Evolutionary conservation across 2,329 filamentous ascomycete species (phyloP).

Genomic region (Shiraia bambusicola): DNA sequence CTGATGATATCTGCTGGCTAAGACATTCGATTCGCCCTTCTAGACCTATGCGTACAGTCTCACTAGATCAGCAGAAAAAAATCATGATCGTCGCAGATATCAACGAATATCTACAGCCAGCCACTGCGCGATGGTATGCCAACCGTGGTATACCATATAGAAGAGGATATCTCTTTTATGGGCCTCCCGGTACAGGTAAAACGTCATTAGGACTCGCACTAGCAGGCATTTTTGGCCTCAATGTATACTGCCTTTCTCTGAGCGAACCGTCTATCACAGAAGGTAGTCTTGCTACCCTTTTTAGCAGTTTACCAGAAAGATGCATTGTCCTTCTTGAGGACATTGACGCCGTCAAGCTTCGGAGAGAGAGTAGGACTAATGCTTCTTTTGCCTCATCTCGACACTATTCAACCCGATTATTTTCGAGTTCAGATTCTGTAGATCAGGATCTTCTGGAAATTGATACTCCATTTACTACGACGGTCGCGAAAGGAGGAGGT

Average conservation of each 20-base stretch:
- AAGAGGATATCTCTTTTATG: conserved; percentile 78
- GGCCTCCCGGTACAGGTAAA: conserved; percentile 80
- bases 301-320: conserved; percentile 46
- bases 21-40: conserved; percentile 59
- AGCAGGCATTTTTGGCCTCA: conserved; percentile 51
- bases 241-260: conserved; percentile 50
- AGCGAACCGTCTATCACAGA: conserved; percentile 74
- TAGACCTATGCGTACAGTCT: conserved; percentile 72
- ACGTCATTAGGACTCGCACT: conserved; percentile 49
- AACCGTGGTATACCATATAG: conserved; percentile 84
- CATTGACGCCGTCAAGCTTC: conserved; percentile 51
- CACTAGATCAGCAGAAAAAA: conserved; percentile 69
- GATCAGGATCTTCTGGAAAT: too few relatives aligned
- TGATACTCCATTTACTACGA: too few relatives aligned
- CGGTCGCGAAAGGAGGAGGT: too few relatives aligned
- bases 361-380: conserved; percentile 35
- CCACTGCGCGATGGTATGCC: conserved; percentile 74
- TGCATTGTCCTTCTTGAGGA: conserved; percentile 52
- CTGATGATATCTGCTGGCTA: conserved; percentile 38
- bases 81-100: conserved; percentile 67
- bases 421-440: conserved; percentile 10
- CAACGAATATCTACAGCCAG: conserved; percentile 74
- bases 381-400: neutral
- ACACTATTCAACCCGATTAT: too few relatives aligned
- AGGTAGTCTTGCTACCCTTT: conserved; percentile 56